These are phyloP conservation scores for Chloris gayana DNA, from an alignment of 176 grass and related monocot species.

Conservation along the genomic window DNA sequence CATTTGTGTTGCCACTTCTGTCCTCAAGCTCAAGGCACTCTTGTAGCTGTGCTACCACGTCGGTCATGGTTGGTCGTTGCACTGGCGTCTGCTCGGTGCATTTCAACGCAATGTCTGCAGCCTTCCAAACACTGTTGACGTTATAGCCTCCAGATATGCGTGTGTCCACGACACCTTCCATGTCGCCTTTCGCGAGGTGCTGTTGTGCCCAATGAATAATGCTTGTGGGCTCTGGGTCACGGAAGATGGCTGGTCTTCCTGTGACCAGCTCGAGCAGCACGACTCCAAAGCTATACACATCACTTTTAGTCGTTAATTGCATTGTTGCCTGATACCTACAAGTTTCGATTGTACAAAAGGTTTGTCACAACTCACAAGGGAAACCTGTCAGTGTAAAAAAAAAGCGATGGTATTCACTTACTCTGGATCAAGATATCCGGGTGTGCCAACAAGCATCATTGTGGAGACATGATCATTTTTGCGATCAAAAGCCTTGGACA, in stretches of 20 bases:
- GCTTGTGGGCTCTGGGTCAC: not conserved
- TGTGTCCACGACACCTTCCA: slow-evolving; percentile 42
- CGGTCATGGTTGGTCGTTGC: not conserved
- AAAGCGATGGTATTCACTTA: no score
- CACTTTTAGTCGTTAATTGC: slow-evolving; percentile 37
- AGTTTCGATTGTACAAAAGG: no score
- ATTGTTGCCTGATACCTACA: not conserved
- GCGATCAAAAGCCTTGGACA: no score
- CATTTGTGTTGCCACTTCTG: not conserved
- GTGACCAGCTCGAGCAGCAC: slow-evolving; percentile 40
- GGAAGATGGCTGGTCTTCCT: slow-evolving; percentile 9
- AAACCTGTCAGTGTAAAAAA: no score
- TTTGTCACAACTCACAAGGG: no score
- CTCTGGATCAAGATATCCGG: no score
- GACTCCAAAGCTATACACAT: slow-evolving; percentile 49
- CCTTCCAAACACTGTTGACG: slow-evolving; percentile 56
- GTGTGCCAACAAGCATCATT: no score
- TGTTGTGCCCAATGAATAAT: slow-evolving; percentile 47
- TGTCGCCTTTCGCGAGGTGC: slow-evolving; percentile 31
- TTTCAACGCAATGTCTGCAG: not conserved
- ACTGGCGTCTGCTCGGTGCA: not conserved
- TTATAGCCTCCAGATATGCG: slow-evolving; percentile 29
- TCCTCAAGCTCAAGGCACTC: not conserved
- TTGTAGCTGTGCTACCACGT: not conserved
- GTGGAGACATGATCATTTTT: no score